Evolutionary conservation across 257 asterid genomes (phyloP).

Genomic region (Lantana camara): DNA sequence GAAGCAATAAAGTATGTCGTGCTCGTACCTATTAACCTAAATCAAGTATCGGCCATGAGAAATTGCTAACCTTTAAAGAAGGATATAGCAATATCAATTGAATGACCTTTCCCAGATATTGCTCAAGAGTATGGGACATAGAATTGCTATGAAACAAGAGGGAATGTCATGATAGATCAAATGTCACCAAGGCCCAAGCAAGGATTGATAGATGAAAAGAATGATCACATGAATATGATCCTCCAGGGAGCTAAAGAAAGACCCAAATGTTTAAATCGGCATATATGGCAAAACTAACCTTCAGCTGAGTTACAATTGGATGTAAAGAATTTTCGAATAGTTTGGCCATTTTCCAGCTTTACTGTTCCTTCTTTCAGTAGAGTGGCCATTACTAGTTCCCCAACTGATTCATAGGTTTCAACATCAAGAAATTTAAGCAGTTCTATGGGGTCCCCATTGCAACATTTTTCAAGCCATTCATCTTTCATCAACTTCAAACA

Average conservation of each 20-base stretch:
- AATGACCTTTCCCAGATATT: neutral
- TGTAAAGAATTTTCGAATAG: constrained; percentile 50
- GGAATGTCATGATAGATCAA: constrained; percentile 6
- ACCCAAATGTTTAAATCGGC: neutral
- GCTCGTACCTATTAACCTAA: neutral
- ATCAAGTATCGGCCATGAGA: constrained; percentile 17
- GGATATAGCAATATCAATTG: constrained; percentile 11
- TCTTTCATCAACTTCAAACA: constrained; percentile 85
- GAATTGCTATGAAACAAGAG: too few relatives aligned
- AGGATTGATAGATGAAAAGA: neutral
- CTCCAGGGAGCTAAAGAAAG: neutral
- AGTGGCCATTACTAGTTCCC: constrained; percentile 69
- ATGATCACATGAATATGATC: neutral
- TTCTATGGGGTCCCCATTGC: constrained; percentile 73
- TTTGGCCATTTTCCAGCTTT: constrained; percentile 66
- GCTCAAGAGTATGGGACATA: neutral
- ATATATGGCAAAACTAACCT: constrained; percentile 51
- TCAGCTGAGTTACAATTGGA: constrained; percentile 47
- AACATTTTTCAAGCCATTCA: constrained; percentile 86
- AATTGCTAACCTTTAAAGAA: constrained; percentile 6
- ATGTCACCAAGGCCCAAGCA: neutral
- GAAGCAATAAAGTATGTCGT: neutral
- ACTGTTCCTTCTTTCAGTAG: constrained; percentile 69
- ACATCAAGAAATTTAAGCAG: constrained; percentile 90
- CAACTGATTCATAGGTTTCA: constrained; percentile 92